A percentile compares a stretch with the other conserved stretches of the same genome.
phyloP scores from a whole-genome alignment of 2,329 filamentous ascomycete species.

The Penicillium occitanis region DNA sequence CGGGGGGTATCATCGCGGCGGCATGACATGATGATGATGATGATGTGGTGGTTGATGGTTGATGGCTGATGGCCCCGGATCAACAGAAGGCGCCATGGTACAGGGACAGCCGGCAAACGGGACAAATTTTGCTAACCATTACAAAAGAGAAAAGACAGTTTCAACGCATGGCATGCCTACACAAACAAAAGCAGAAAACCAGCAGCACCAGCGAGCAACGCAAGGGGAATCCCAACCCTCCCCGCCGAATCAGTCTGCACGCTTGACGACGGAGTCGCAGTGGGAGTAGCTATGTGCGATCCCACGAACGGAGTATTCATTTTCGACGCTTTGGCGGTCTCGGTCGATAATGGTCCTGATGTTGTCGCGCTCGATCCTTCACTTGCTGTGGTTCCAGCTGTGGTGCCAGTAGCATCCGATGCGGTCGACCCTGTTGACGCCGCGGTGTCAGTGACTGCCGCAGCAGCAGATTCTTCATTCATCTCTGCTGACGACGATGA shows the following conservation, averaged over 20 bases:
- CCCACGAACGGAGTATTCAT: conserved; percentile 22
- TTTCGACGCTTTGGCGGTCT: conserved; percentile 20
- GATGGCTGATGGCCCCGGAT: background rate
- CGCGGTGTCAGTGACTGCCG: background rate
- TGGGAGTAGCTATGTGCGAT: conserved; percentile 21
- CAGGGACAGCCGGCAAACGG: background rate
- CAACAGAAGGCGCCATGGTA: background rate
- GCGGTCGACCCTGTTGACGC: background rate
- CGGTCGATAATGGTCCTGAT: background rate
- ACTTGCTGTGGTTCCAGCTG: background rate
- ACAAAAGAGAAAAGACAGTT: background rate
- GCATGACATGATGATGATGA: conserved; percentile 7
- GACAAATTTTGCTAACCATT: background rate
- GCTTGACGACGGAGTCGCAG: conserved; percentile 21
- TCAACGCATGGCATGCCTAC: background rate
- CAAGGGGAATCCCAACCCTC: conserved; percentile 32
- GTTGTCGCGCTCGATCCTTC: background rate
- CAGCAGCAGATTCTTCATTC: background rate
- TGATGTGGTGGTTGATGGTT: background rate
- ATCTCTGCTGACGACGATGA: background rate
- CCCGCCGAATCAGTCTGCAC: conserved; percentile 27
- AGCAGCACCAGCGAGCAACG: conserved; percentile 32
- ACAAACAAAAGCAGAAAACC: conserved; percentile 34
- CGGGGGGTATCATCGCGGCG: conserved; percentile 3
- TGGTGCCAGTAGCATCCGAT: background rate